Base-by-base conservation (phyloP, 2,329 filamentous ascomycete genomes). In the Cylindrodendrum hubeiense region DNA sequence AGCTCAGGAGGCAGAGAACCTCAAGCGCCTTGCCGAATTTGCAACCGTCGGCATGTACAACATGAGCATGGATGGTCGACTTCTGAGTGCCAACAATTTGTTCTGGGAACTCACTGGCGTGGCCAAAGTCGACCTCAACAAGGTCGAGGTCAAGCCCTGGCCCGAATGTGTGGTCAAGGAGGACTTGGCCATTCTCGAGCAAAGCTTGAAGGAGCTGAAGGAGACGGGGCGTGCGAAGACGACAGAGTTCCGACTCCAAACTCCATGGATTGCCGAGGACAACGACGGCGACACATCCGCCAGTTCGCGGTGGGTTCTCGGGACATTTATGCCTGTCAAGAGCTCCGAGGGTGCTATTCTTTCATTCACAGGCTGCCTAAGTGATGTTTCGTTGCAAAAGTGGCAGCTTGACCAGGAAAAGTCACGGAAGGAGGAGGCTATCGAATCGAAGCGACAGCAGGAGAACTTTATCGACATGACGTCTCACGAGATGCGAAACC, bases 391-490 rank as follows among this genome's bases (percentile, higher is more conserved):
- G 9, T 73, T 81, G 68, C 85, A 83, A 65, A 85, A 82, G 64
- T 86, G 80, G 82, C 85, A 85, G 75, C 77, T 83, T n/a, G 85
- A 83, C 66, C 80, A 80, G 53, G 85, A 85, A 70, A 83, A 80
- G 56, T 76, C 80, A 70, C 81, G 80, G 54, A 86, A 84, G 74
- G 84, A 86, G 46, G 85, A 89, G 61, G 87, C 87, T 1, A 83
- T 89, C 26, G 86, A 89, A 72, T 84, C 85, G 30, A 88, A 86
- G 71, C 81, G 90, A 5, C 91, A 93, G 74, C 93, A 95, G 74
- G 91, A 95, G 72, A 92, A 92, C 68, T 94, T 94, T 72, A 93
- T 95, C 73, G 92, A 94, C 77, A 93, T 93, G 82, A 88, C 86
- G 2, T 89, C 87, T 15, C 90, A 93, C 74, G 90, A 92, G 74